These are phyloP conservation scores for Lycium ferocissimum DNA, from an alignment of 257 asterid species.

Conservation along the genomic window DNA sequence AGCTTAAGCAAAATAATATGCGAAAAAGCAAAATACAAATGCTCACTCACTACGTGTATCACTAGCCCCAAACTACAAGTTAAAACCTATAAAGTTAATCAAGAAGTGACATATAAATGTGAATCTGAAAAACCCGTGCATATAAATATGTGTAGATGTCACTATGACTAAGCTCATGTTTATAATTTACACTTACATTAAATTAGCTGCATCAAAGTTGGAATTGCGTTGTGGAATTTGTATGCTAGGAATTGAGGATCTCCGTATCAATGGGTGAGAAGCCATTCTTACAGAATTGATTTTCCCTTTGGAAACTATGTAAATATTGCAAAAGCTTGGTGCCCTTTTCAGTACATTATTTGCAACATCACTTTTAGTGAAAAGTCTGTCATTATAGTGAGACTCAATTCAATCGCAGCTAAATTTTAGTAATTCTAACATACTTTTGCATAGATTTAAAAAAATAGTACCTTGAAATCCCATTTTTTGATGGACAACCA, in stretches of 20 bases:
- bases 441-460: constrained; percentile 2
- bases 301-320: constrained; percentile 32
- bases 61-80: too few relatives aligned
- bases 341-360: constrained; percentile 30
- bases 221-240: not conserved
- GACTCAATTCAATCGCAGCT: not conserved
- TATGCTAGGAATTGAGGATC: not conserved
- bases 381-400: constrained; percentile 24
- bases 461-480: constrained; percentile 27
- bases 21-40: not conserved
- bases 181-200: constrained; percentile 2
- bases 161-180: not conserved
- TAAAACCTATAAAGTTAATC: too few relatives aligned
- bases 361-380: constrained; percentile 31
- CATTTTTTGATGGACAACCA: constrained; percentile 34
- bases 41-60: not conserved
- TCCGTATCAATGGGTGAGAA: constrained; percentile 27
- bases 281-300: constrained; percentile 26
- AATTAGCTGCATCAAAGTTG: constrained; percentile 25
- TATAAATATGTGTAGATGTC: too few relatives aligned
- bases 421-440: not conserved
- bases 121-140: not conserved
- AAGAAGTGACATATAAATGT: too few relatives aligned
- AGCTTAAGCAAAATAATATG: not conserved
- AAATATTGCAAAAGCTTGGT: constrained; percentile 32